Evolutionary conservation across 1,139 yeast genomes (phyloP).

Genomic region (Blastobotrys persicus): DNA sequence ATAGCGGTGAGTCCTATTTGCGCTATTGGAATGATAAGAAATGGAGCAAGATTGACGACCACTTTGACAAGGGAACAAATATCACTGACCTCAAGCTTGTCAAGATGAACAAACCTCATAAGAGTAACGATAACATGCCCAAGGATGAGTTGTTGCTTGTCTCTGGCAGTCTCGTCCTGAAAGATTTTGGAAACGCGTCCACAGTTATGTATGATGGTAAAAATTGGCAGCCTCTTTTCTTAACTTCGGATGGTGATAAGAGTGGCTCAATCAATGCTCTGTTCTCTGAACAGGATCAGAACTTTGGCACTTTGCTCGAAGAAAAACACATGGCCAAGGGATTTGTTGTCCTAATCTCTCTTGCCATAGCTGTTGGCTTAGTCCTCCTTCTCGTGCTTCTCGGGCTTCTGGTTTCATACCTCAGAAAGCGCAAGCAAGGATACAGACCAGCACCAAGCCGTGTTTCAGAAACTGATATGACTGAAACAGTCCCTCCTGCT

Average conservation of each 20-base stretch:
- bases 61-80: conserved; percentile 34
- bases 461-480: conserved; percentile 66
- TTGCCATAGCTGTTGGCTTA: conserved; percentile 85
- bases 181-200: conserved; percentile 57
- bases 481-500: conserved; percentile 62
- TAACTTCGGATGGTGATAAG: conserved; percentile 36
- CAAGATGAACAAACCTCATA: conserved; percentile 34
- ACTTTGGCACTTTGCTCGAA: conserved; percentile 23
- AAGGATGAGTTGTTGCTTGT: conserved; percentile 52
- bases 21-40: conserved; percentile 35
- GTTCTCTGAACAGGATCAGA: conserved; percentile 25
- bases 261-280: conserved; percentile 30
- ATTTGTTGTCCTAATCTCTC: conserved; percentile 80
- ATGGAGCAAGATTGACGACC: conserved; percentile 39
- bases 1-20: conserved; percentile 32
- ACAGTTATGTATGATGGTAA: conserved; percentile 70
- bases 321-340: conserved; percentile 48
- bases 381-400: conserved; percentile 62
- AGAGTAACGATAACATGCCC: conserved; percentile 42
- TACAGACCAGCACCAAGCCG: conserved; percentile 45
- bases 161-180: conserved; percentile 58
- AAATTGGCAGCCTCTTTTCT: conserved; percentile 68
- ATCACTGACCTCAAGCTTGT: conserved; percentile 38
- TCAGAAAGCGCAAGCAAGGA: conserved; percentile 47
- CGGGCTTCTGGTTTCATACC: conserved; percentile 55